Conservation (phyloP, 768 basidiomycete genomes). For the Termitomyces sp. region DNA sequence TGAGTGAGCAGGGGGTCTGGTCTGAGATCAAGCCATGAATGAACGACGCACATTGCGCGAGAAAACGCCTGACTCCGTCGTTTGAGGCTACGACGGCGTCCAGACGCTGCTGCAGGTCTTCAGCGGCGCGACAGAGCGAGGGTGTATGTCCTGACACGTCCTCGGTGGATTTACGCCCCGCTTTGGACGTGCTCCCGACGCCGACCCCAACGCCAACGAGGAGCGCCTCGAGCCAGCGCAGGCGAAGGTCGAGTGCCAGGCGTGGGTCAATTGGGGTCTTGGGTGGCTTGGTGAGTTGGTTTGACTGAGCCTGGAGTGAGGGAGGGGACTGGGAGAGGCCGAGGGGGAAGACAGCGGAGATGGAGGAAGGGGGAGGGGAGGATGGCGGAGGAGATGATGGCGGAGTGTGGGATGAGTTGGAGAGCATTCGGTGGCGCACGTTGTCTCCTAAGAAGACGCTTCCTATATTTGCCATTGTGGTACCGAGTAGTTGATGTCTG, state of each 20-base stretch:
- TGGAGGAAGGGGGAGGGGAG: constrained; percentile 36
- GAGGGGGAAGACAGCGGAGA: constrained; percentile 32
- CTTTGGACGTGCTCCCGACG: background rate
- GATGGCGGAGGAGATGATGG: constrained; percentile 29
- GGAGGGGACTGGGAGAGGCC: constrained; percentile 6
- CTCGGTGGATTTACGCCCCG: constrained; percentile 35
- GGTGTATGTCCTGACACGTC: constrained; percentile 36
- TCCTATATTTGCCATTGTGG: constrained; percentile 47
- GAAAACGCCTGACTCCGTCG: constrained; percentile 72
- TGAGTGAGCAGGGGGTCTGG: background rate
- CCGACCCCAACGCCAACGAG: constrained; percentile 50
- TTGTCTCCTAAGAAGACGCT: constrained; percentile 83
- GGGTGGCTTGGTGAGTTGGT: constrained; percentile 12
- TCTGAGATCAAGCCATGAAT: background rate
- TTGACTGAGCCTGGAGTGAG: constrained; percentile 11
- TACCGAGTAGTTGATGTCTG: background rate
- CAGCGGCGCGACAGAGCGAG: constrained; percentile 57
- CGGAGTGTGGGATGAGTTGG: constrained; percentile 28
- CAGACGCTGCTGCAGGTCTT: constrained; percentile 58
- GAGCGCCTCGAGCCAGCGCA: constrained; percentile 81
- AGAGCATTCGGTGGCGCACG: constrained; percentile 61
- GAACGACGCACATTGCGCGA: constrained; percentile 60
- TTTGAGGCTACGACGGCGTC: constrained; percentile 60
- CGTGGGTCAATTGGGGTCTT: constrained; percentile 53
- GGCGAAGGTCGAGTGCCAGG: constrained; percentile 69